phyloP scores from a whole-genome alignment of 345 rosid species.

The Firmiana major region DNA sequence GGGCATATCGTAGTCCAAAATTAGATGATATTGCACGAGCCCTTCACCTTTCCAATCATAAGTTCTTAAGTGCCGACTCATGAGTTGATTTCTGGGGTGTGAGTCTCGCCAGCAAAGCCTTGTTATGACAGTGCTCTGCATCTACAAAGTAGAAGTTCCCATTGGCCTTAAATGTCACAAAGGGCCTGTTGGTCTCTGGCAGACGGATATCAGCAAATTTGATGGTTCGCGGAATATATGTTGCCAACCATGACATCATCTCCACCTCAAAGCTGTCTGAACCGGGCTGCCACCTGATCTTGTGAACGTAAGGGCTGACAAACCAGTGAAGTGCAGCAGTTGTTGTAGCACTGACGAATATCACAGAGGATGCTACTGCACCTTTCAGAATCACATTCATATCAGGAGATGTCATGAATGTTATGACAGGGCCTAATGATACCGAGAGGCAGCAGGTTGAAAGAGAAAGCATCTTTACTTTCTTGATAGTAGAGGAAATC shows the following conservation, averaged over 20 bases:
- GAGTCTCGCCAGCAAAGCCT: slow-evolving; percentile 81
- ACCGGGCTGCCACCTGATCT: slow-evolving; percentile 88
- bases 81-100: slow-evolving; percentile 59
- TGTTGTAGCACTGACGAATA: slow-evolving; percentile 79
- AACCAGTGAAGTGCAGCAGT: slow-evolving; percentile 86
- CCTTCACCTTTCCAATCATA: slow-evolving; percentile 28
- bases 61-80: slow-evolving; percentile 82
- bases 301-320: slow-evolving; percentile 87
- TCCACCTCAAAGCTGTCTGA: slow-evolving; percentile 85
- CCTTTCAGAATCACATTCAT: slow-evolving; percentile 84
- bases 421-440: slow-evolving; percentile 82
- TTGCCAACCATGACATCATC: slow-evolving; percentile 90
- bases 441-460: slow-evolving; percentile 97
- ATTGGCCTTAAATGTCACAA: slow-evolving; percentile 78
- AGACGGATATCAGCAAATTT: slow-evolving; percentile 66
- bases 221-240: slow-evolving; percentile 53
- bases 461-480: slow-evolving; percentile 88
- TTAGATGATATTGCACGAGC: neutral
- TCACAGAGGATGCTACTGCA: slow-evolving; percentile 75
- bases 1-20: neutral
- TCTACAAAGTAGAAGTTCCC: slow-evolving; percentile 75
- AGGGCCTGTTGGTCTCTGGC: slow-evolving; percentile 80
- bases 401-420: slow-evolving; percentile 87
- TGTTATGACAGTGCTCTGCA: slow-evolving; percentile 75
- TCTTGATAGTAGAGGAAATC: slow-evolving; percentile 82